A percentile compares a stretch with the other conserved stretches of the same genome.
Conservation (phyloP, 1,284 basidiomycete species). For the Ganoderma lucidum region DNA sequence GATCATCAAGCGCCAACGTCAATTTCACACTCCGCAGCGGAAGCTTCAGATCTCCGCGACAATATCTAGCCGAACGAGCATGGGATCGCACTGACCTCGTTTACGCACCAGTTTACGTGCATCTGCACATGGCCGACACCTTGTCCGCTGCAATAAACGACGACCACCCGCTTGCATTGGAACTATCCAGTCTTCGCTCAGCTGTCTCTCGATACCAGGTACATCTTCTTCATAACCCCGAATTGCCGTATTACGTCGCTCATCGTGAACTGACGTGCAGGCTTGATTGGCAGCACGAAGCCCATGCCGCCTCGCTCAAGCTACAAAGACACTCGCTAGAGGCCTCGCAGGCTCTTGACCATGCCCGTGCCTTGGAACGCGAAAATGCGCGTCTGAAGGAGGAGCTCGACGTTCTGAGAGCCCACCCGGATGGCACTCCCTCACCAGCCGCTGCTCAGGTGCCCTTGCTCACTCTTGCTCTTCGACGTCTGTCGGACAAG, state of each 20-base stretch:
- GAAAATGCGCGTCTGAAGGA: conserved; percentile 63
- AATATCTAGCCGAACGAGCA: conserved; percentile 3
- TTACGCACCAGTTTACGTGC: conserved; percentile 26
- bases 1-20: neutral
- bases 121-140: conserved; percentile 31
- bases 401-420: conserved; percentile 61
- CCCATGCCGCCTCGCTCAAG: conserved; percentile 67
- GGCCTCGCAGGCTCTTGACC: conserved; percentile 55
- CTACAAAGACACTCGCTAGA: conserved; percentile 70
- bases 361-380: conserved; percentile 56
- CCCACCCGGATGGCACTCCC: conserved; percentile 52
- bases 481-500: conserved; percentile 74
- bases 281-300: conserved; percentile 63
- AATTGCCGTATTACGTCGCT: conserved; percentile 30
- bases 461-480: conserved; percentile 69
- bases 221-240: conserved; percentile 31
- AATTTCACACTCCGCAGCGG: conserved; percentile 6
- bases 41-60: neutral
- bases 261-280: conserved; percentile 36
- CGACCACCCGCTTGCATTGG: conserved; percentile 71
- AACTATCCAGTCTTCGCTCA: conserved; percentile 69
- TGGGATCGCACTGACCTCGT: neutral
- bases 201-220: conserved; percentile 76
- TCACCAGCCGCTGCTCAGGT: conserved; percentile 59
- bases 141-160: conserved; percentile 38